Percentiles rank a stretch among this genome's conserved stretches.
These are phyloP conservation scores for Colletotrichum sp. DNA, from an alignment of 2,329 filamentous ascomycete genomes.

Conservation along the genomic window DNA sequence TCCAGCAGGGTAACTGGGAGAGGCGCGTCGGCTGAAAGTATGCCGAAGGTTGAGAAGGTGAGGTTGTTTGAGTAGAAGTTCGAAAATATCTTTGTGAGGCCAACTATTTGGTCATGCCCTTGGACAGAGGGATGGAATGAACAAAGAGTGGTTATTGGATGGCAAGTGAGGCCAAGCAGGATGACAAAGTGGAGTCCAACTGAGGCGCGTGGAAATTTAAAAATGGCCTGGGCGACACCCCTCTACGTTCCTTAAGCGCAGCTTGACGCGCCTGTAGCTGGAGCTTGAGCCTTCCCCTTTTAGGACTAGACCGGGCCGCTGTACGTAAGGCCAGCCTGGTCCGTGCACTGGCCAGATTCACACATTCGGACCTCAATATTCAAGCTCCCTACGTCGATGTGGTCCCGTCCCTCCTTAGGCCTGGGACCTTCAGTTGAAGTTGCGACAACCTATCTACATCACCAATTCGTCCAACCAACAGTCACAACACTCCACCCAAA, in stretches of 20 bases:
- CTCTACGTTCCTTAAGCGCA: slow-evolving; percentile 13
- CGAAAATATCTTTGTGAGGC: background rate
- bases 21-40: background rate
- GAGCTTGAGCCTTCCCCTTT: background rate
- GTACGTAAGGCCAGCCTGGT: slow-evolving; percentile 14
- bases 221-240: slow-evolving; percentile 1
- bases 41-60: background rate
- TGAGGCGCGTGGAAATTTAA: slow-evolving; percentile 18
- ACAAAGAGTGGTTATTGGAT: slow-evolving; percentile 1
- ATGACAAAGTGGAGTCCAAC: slow-evolving; percentile 1
- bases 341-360: slow-evolving; percentile 27
- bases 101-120: background rate
- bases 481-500: background rate
- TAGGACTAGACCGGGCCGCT: background rate
- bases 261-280: background rate
- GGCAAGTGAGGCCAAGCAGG: background rate
- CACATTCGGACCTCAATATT: slow-evolving; percentile 25
- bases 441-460: slow-evolving; percentile 17
- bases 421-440: slow-evolving; percentile 8
- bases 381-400: slow-evolving; percentile 11
- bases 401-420: slow-evolving; percentile 13
- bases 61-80: background rate
- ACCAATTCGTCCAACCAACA: slow-evolving; percentile 14
- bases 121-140: background rate
- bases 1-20: background rate